Conservation (phyloP, 768 basidiomycete species). For the Lanmaoa rubissima region DNA sequence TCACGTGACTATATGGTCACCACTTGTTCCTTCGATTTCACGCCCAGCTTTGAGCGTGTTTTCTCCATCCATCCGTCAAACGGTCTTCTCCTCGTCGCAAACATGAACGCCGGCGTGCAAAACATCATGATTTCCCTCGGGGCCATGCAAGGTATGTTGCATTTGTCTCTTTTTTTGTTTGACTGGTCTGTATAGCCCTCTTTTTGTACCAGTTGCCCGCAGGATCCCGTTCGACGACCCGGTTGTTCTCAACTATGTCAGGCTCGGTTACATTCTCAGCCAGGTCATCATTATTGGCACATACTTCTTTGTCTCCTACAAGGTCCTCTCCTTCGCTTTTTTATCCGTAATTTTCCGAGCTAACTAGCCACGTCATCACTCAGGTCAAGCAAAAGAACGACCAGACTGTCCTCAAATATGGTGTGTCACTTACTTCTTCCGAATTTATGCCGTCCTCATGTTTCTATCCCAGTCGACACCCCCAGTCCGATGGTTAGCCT, state of each 20-base stretch:
- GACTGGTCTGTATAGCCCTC: not conserved
- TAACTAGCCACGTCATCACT: conserved; percentile 16
- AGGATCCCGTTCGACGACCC: conserved; percentile 92
- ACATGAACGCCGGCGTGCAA: conserved; percentile 73
- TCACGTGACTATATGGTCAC: conserved; percentile 17
- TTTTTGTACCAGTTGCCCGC: conserved; percentile 65
- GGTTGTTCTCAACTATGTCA: conserved; percentile 74
- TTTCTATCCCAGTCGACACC: conserved; percentile 59
- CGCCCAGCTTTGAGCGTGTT: not conserved
- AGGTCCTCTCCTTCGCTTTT: conserved; percentile 40
- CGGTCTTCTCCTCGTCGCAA: conserved; percentile 24
- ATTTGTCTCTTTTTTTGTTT: not conserved
- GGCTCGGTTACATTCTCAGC: conserved; percentile 74
- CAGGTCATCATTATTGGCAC: conserved; percentile 69
- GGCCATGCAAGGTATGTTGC: conserved; percentile 77
- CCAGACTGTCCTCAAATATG: conserved; percentile 93
- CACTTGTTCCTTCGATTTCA: not conserved
- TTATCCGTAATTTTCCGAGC: not conserved
- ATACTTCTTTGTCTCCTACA: conserved; percentile 79
- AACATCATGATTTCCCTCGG: conserved; percentile 89
- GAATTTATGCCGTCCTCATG: not conserved
- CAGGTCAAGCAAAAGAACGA: conserved; percentile 96
- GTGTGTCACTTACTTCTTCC: conserved; percentile 40
- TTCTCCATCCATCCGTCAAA: conserved; percentile 12
- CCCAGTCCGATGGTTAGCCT: conserved; percentile 68